Evolutionary conservation across 78 protist species (phyloP), one percentile per base, ranked within the genome.

Genomic region (Dictyostelium firmibasis): DNA sequence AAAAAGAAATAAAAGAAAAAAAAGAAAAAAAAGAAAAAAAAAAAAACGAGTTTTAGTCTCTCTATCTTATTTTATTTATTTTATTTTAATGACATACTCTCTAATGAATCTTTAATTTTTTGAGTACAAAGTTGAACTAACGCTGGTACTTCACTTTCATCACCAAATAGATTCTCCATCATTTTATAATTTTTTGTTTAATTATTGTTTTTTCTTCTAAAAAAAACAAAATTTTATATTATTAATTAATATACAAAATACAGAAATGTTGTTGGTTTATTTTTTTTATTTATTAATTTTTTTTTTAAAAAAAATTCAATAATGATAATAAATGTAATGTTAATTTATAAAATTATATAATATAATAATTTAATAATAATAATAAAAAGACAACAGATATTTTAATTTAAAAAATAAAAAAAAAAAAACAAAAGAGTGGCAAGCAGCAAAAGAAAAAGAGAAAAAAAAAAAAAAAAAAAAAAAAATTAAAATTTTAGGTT

Each of bases 91-190:
- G 81, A 75, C 86, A 0, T 81, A 81, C 86, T 53, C 35, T 81
- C 86, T 31, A 81, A n/a, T 33, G 29, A 41, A 9, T 33, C 75
- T 31, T 57, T 25, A 11, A 81, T 81, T n/a, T 20, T 38, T 23
- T 81, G 25, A 31, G 60, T 53, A 57, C 86, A 81, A 33, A 81
- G 3, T 20, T 25, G 38, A 18, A 81, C 18, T 33, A 81, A 33
- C 20, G 8, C n/a, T 31, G 86, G 86, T 8, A 81, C 74, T 81
- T 81, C 86, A 1, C 53, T 11, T 57, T 27, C 36, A 57, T 81
- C 74, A 23, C 84, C 84, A 79, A 79, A 79, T 44, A 79, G 5
- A 44, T 79, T 79, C 9, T 79, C 84, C 67, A 44, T 79, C 62
- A 79, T 79, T 11, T 44, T 41, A 31, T 27, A 27, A n/a, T 74